A percentile compares a stretch with the other conserved stretches of the same genome.
phyloP scores from a whole-genome alignment of 2,329 filamentous ascomycete species.

The Leptoxyphium fumago region DNA sequence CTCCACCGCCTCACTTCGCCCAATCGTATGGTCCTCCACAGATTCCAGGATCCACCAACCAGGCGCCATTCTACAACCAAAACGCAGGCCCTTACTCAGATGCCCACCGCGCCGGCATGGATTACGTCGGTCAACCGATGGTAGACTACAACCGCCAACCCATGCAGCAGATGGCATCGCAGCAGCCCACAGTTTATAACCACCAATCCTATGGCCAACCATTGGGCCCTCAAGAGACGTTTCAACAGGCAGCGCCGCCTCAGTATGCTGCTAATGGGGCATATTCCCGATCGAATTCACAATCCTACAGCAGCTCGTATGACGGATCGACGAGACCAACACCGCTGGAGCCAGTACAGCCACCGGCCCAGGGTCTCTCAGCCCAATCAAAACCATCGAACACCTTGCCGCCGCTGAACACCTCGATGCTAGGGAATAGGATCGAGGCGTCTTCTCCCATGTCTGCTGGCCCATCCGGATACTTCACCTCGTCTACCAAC shows the following conservation, averaged over 20 bases:
- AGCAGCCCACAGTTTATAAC: slow-evolving; percentile 16
- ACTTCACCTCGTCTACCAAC: slow-evolving; percentile 8
- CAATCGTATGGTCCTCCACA: slow-evolving; percentile 12
- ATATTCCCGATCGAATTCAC: not conserved
- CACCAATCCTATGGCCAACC: slow-evolving; percentile 20
- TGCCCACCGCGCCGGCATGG: slow-evolving; percentile 24
- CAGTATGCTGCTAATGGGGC: not conserved
- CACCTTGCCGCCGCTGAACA: slow-evolving; percentile 29
- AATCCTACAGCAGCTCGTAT: slow-evolving; percentile 5
- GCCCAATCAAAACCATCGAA: slow-evolving; percentile 9
- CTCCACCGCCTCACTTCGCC: slow-evolving; percentile 13
- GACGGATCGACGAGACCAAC: slow-evolving; percentile 7
- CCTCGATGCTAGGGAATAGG: slow-evolving; percentile 21
- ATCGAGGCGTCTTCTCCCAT: slow-evolving; percentile 31
- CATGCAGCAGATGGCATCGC: slow-evolving; percentile 24
- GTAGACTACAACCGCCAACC: slow-evolving; percentile 27
- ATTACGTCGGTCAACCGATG: slow-evolving; percentile 20
- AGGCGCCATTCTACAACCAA: slow-evolving; percentile 7
- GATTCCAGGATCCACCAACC: slow-evolving; percentile 11
- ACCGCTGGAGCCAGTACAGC: slow-evolving; percentile 13
- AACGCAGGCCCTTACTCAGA: slow-evolving; percentile 2
- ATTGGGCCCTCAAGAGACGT: slow-evolving; percentile 17
- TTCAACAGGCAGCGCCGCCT: slow-evolving; percentile 7
- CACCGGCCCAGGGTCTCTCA: slow-evolving; percentile 11
- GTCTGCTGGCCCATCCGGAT: slow-evolving; percentile 17